Evolutionary conservation across 805 yeast species (phyloP), one percentile per base, ranked within the genome.

Genomic region (Brettanomyces anomalus): DNA sequence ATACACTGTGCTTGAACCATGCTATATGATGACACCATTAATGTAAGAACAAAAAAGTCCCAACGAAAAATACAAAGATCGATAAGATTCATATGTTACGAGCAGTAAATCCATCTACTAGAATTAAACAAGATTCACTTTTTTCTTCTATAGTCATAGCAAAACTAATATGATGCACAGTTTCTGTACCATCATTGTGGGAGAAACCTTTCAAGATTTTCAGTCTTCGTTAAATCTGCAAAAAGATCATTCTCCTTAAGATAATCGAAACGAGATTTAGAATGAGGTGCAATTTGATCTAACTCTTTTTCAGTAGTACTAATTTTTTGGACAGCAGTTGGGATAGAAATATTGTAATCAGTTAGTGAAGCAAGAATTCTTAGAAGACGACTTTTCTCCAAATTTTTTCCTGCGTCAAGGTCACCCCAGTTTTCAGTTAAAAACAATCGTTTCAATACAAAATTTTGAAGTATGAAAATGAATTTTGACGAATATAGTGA

Each of bases 361-460:
- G 41, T 7, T n/a, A 48, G 17, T 14, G 46, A 45, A 10, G 51
- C 26, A 28, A 48, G 42, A 14, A 51, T 37, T 41, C 30, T 42
- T 28, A 52, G 36, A 34, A 49, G 49, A 18, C 37, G 44, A 43
- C 49, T 49, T 7, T 48, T 42, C 33, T 46, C 33, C 11, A 52
- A 19, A 13, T 46, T 40, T 30, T 31, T 31, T 4, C 51, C 51
- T 14, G 40, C 43, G 19, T 40, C 38, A 13, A 76, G 57, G 16
- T 58, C 53, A 5, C 55, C 46, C 81, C 85, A 77, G 48, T 75
- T 68, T 48, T 81, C 83, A 47, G 51, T 58, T 38, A 65, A 60
- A 18, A 84, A 59, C 37, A 81, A 65, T 47, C 88, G 65, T 49
- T 74, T 68, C 87, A 89, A 83, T 0, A 80, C 60, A 7, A 67